A percentile compares a stretch with the other conserved stretches of the same genome.
phyloP scores from a whole-genome alignment of 2,329 filamentous ascomycete species.

The Hymenoscyphus salicellus region DNA sequence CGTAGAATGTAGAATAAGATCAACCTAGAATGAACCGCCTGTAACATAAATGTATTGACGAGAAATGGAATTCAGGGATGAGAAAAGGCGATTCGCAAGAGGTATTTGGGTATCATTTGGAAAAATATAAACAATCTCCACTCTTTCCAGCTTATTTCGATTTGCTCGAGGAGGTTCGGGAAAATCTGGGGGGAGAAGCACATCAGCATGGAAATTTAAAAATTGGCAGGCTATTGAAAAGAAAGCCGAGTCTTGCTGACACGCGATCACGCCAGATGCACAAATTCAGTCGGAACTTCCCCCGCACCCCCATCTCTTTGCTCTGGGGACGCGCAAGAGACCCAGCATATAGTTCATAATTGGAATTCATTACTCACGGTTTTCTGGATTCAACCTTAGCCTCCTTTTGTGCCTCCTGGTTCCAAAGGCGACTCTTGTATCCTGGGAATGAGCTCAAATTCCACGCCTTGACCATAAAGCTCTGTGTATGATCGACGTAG shows the following conservation, averaged over 20 bases:
- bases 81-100: not conserved
- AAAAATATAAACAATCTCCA: not conserved
- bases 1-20: not conserved
- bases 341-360: not conserved
- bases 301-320: not conserved
- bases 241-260: not conserved
- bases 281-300: not conserved
- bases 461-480: conserved; percentile 64
- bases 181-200: not conserved
- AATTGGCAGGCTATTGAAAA: not conserved
- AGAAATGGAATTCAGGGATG: not conserved
- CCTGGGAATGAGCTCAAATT: conserved; percentile 46
- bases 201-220: not conserved
- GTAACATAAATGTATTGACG: not conserved
- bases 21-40: not conserved
- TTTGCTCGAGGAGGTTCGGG: not conserved
- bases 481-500: conserved; percentile 72
- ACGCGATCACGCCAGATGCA: not conserved
- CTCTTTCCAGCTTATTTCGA: not conserved
- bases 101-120: not conserved
- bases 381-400: conserved; percentile 32
- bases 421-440: conserved; percentile 40
- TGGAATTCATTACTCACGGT: conserved; percentile 26
- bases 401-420: conserved; percentile 25
- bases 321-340: not conserved